Conservation (phyloP, 2,329 filamentous ascomycete genomes). For the Colletotrichum melonis region DNA sequence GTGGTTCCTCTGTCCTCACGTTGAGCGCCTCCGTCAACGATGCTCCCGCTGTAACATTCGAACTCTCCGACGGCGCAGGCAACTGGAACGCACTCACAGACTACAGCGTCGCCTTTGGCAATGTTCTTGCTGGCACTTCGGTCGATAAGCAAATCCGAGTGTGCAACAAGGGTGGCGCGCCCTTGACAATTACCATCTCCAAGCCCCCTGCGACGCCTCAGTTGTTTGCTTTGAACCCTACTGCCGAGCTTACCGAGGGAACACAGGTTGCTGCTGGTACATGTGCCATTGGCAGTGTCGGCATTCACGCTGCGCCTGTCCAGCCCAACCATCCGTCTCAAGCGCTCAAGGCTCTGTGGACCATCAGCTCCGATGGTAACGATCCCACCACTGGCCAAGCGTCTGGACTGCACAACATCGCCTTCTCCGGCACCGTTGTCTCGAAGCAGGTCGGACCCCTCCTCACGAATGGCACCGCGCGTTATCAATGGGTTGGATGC, state of each 20-base stretch:
- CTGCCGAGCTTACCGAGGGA: constrained; percentile 47
- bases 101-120: constrained; percentile 45
- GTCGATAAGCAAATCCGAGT: constrained; percentile 45
- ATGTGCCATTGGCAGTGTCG: constrained; percentile 45
- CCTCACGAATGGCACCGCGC: constrained; percentile 43
- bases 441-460: constrained; percentile 49
- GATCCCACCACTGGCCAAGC: constrained; percentile 37
- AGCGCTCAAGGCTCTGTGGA: constrained; percentile 47
- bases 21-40: constrained; percentile 48
- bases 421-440: constrained; percentile 46
- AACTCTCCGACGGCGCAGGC: constrained; percentile 47
- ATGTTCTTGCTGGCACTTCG: constrained; percentile 44
- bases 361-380: constrained; percentile 53
- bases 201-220: constrained; percentile 48
- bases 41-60: constrained; percentile 47
- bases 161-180: constrained; percentile 50
- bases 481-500: constrained; percentile 51
- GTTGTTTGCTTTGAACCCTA: constrained; percentile 46
- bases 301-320: constrained; percentile 43
- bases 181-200: constrained; percentile 49
- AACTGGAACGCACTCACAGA: constrained; percentile 40
- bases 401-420: constrained; percentile 51
- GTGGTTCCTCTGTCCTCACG: constrained; percentile 45
- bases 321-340: constrained; percentile 46
- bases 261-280: constrained; percentile 44